Base-by-base conservation (phyloP, 495 filamentous ascomycete genomes). In the Pyrenopolyporus hunteri region DNA sequence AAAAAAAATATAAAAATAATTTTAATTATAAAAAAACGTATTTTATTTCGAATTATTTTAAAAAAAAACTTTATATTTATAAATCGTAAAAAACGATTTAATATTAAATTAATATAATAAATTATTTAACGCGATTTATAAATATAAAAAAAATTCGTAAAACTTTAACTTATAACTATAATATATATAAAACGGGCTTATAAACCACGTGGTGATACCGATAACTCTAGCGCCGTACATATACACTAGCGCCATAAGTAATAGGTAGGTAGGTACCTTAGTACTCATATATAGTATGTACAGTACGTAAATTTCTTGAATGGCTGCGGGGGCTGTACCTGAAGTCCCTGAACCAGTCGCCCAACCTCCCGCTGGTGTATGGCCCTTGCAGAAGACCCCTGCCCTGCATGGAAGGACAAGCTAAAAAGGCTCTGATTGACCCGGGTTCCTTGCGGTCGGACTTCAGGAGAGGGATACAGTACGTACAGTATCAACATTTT, bases 301-400 rank as follows among this genome's bases (percentile, higher is more conserved):
- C 62, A 65, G 62, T 65, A 59, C 17, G 62, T 29, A 9, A 51
- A 51, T 33, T 25, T 45, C 9, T 19, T 50, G 28, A 28, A 19
- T n/a, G 9, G 37, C 32, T 32, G 19, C 47, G 56, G 28, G 45
- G 29, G 45, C 45, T 32, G 56, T 55, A 48, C 54, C 54, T 40
- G 54, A 53, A 49, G 36, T 57, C 1, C 45, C 52, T 62, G 46
- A 57, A 52, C 39, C 45, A 46, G 28, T 46, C 44, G 46, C 42
- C 52, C 51, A 57, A 46, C 43, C 36, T 56, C 45, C 28, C 44
- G 39, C 44, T 45, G 49, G 26, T 37, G 54, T 20, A 64, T 26
- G 55, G 62, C 62, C 62, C 62, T 65, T 65, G 62, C 62, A 65
- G 62, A 65, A 51, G 28, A 59, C 50, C 62, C 62, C 42, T 54